Percentiles rank a stretch among this genome's conserved stretches.
These are phyloP conservation scores for Neurospora africana DNA, from an alignment of 495 filamentous ascomycete genomes.

Conservation along the genomic window DNA sequence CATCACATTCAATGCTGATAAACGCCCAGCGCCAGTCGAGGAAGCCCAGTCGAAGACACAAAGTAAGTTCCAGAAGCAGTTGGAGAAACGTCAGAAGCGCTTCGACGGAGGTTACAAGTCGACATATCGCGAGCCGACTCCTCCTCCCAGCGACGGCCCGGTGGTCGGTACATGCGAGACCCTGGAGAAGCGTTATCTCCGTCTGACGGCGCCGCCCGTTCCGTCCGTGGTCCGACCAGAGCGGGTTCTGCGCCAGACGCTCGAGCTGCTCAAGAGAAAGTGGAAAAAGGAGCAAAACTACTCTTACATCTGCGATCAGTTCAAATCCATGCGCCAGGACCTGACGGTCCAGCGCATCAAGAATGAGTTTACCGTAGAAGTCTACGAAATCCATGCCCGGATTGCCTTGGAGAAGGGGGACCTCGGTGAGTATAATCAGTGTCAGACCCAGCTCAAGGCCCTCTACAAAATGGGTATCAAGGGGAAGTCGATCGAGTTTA, in stretches of 20 bases:
- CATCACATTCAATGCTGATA: conserved; percentile 51
- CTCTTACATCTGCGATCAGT: conserved; percentile 95
- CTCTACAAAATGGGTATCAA: conserved; percentile 78
- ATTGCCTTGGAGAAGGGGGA: conserved; percentile 98
- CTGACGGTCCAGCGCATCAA: conserved; percentile 95
- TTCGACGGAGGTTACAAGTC: conserved; percentile 63
- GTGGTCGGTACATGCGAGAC: conserved; percentile 73
- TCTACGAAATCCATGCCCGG: conserved; percentile 95
- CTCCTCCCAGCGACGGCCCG: conserved; percentile 57
- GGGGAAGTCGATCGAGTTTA: conserved; percentile 90
- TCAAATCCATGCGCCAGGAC: conserved; percentile 97
- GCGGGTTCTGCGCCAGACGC: conserved; percentile 63
- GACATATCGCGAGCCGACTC: conserved; percentile 49
- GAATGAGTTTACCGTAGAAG: conserved; percentile 86
- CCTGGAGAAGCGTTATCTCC: conserved; percentile 92
- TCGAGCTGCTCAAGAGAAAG: conserved; percentile 84
- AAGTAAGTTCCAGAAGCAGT: conserved; percentile 82
- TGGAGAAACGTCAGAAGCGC: conserved; percentile 81
- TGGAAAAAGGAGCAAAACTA: conserved; percentile 94
- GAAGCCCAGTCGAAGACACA: conserved; percentile 34
- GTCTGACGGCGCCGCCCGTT: conserved; percentile 80
- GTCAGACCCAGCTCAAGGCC: conserved; percentile 90
- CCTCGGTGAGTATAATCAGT: conserved; percentile 99
- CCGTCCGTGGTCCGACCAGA: conserved; percentile 82
- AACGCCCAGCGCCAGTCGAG: conserved; percentile 39